Evolutionary conservation across 2,329 filamentous ascomycete species (phyloP).

Genomic region (Aspergillus brasiliensis): DNA sequence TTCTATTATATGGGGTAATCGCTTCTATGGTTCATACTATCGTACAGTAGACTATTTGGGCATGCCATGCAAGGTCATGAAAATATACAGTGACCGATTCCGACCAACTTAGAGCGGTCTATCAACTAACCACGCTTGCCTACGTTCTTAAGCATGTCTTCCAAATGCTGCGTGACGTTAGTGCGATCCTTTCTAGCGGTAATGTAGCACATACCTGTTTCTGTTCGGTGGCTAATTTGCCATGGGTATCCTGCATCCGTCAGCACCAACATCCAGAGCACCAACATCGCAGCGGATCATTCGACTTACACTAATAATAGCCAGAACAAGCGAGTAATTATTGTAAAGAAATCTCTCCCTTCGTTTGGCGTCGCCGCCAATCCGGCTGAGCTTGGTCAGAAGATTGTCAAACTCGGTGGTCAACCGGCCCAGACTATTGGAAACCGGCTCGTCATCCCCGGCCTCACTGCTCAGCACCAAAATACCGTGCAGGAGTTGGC

Average conservation of each 20-base stretch:
- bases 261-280: slow-evolving; percentile 18
- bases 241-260: slow-evolving; percentile 46
- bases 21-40: background rate
- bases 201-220: slow-evolving; percentile 49
- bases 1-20: too few relatives aligned
- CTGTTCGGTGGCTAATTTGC: slow-evolving; percentile 65
- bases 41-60: background rate
- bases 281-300: background rate
- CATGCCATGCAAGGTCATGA: too few relatives aligned
- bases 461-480: slow-evolving; percentile 82
- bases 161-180: slow-evolving; percentile 40
- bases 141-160: slow-evolving; percentile 42
- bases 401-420: slow-evolving; percentile 82
- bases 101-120: background rate
- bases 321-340: slow-evolving; percentile 92
- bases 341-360: slow-evolving; percentile 88
- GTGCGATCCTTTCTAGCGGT: background rate
- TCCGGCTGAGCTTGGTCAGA: slow-evolving; percentile 75
- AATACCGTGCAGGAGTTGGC: slow-evolving; percentile 85
- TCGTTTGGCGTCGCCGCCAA: slow-evolving; percentile 75
- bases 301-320: slow-evolving; percentile 72
- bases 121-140: slow-evolving; percentile 30
- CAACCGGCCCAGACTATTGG: slow-evolving; percentile 74
- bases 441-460: slow-evolving; percentile 90
- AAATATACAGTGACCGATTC: background rate